phyloP scores from a whole-genome alignment of 2,329 filamentous ascomycete genomes.

The Paecilomyces sp. region DNA sequence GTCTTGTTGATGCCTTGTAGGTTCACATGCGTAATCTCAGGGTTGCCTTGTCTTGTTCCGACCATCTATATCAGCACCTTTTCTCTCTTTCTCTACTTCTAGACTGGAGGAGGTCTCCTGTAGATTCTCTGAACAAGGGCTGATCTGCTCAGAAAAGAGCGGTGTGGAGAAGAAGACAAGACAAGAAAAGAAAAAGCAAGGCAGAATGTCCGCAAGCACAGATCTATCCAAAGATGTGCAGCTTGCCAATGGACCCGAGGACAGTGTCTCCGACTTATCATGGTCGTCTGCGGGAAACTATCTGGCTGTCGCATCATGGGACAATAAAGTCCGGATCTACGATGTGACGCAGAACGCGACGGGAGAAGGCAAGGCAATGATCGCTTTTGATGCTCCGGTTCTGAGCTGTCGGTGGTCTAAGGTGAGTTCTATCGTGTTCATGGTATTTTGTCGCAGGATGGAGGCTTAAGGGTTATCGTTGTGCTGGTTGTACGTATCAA shows the following conservation, averaged over 20 bases:
- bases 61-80: not conserved
- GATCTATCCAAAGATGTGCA: constrained; percentile 73
- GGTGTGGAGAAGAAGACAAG: not conserved
- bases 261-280: constrained; percentile 69
- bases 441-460: not conserved
- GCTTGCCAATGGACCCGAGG: constrained; percentile 62
- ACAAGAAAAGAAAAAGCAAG: not conserved
- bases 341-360: constrained; percentile 63
- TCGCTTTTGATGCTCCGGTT: constrained; percentile 69
- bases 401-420: constrained; percentile 71
- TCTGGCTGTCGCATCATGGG: constrained; percentile 75
- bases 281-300: constrained; percentile 66
- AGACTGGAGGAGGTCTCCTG: not conserved
- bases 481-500: too few species aligned
- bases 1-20: not conserved
- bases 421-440: constrained; percentile 41
- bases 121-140: not conserved
- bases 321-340: constrained; percentile 84
- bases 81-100: not conserved
- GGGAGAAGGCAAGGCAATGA: constrained; percentile 65
- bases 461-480: not conserved
- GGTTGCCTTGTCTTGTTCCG: not conserved
- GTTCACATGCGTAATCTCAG: not conserved
- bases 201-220: constrained; percentile 1
- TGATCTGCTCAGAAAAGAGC: not conserved